Evolutionary conservation across 2,329 filamentous ascomycete genomes (phyloP).

Genomic region (Phaeosphaeria sp.): DNA sequence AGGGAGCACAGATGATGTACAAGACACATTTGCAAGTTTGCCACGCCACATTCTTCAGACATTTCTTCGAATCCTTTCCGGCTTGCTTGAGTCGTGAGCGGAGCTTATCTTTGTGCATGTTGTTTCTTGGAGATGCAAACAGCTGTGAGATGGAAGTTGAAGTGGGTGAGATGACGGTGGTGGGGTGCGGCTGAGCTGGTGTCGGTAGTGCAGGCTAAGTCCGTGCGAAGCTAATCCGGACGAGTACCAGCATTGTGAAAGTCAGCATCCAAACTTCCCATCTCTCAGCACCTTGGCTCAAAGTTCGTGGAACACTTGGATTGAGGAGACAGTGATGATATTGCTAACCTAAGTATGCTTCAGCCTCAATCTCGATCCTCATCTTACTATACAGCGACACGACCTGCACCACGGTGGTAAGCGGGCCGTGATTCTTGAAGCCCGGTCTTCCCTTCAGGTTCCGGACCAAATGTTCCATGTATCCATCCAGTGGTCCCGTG

Average conservation of each 20-base stretch:
- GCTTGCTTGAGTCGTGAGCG: conserved; percentile 13
- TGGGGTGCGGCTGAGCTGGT: not conserved
- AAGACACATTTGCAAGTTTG: conserved; percentile 21
- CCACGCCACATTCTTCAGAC: conserved; percentile 9
- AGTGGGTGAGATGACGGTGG: not conserved
- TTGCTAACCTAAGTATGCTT: conserved; percentile 17
- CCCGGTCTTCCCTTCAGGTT: conserved; percentile 21
- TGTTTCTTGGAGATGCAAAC: not conserved
- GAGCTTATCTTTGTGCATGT: conserved; percentile 11
- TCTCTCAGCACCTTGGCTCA: not conserved
- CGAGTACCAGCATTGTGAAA: too few species aligned
- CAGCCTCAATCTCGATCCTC: conserved; percentile 35
- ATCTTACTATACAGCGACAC: conserved; percentile 26
- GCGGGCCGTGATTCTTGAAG: conserved; percentile 32
- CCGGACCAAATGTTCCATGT: conserved; percentile 14
- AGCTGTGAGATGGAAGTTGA: not conserved
- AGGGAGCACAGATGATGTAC: conserved; percentile 22
- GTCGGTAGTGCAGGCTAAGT: not conserved
- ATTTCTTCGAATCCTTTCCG: conserved; percentile 11
- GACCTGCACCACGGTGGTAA: conserved; percentile 31
- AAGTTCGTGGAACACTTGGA: not conserved
- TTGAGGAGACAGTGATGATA: not conserved
- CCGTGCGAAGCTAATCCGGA: too few species aligned
- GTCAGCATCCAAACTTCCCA: not conserved
- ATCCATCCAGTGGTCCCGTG: conserved; percentile 17